Evolutionary conservation across 805 yeast species (phyloP).

Genomic region (Helenozyma baotianmanensis): DNA sequence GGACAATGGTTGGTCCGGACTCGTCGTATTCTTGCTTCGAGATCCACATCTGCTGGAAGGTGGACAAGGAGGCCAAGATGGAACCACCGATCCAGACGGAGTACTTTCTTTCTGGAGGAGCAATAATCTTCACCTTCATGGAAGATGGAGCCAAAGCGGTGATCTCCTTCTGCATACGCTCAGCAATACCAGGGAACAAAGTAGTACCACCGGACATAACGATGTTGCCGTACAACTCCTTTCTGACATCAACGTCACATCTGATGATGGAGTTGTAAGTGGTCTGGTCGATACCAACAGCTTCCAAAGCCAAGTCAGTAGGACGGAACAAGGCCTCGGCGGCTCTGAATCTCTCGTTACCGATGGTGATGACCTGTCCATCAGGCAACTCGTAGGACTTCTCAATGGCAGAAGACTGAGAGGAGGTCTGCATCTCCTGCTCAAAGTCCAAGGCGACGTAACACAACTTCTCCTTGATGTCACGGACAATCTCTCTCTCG

Average conservation of each 20-base stretch:
- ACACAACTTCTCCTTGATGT: slow-evolving; percentile 97
- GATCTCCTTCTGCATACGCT: slow-evolving; percentile 99
- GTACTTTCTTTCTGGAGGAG: slow-evolving; percentile 99
- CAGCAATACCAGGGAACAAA: slow-evolving; percentile 99
- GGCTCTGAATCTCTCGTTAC: slow-evolving; percentile 99
- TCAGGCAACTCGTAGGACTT: slow-evolving; percentile 99
- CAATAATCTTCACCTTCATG: slow-evolving; percentile 98
- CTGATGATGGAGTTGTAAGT: slow-evolving; percentile 92
- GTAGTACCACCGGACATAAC: slow-evolving; percentile 99
- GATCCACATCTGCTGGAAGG: slow-evolving; percentile 99
- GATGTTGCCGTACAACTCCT: slow-evolving; percentile 97
- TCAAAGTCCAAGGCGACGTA: slow-evolving; percentile 98
- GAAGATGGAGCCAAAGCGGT: slow-evolving; percentile 99
- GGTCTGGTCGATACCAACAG: slow-evolving; percentile 99
- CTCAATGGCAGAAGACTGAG: slow-evolving; percentile 97
- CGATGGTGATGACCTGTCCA: slow-evolving; percentile 98
- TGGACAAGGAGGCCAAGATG: slow-evolving; percentile 94
- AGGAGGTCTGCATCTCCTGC: slow-evolving; percentile 98
- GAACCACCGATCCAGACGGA: slow-evolving; percentile 99
- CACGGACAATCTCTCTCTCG: slow-evolving; percentile 93
- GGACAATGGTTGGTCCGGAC: slow-evolving; percentile 99
- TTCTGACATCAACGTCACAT: slow-evolving; percentile 99
- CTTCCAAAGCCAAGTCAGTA: slow-evolving; percentile 81
- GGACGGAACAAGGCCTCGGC: slow-evolving; percentile 99
- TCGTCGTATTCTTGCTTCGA: slow-evolving; percentile 99